Evolutionary conservation across 83 land plant genomes (phyloP), one percentile per base, ranked within the genome.

Genomic region (Isoetes engelmannii): DNA sequence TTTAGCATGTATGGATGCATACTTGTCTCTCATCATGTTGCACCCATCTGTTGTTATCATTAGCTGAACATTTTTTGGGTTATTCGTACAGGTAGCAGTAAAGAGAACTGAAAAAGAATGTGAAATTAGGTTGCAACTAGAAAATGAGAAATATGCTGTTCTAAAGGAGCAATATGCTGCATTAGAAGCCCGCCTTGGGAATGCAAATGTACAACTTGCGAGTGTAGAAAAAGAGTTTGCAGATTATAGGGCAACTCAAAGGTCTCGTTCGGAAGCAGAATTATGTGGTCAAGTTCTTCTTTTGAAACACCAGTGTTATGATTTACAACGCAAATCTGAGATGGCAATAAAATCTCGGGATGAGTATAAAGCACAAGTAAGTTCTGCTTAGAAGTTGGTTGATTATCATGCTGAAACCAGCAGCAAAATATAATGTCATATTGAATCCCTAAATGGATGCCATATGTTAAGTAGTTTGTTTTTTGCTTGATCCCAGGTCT

Each of bases 321-420:
- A 72, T 55, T 64, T 77, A 12, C 44, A 77, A 56, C 19, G 70
- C 48, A 72, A 69, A 45, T 43, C 19, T 46, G 80, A 72, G 28
- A 15, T 54, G 5, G 71, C 76, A 3, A 9, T 66, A 5, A n/a
- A 66, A 45, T 21, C 71, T 37, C 69, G 61, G 48, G 61, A 72
- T 60, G 71, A 77, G 17, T 77, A 77, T 45, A 77, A 72, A 62
- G 44, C 70, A 12, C 80, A 77, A 77, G 80, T 77, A 21, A 21
- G 8, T 63, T 20, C 12, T 63, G 9, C 18, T 63, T 42, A 63
- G 46, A 13, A 10, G 7, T 68, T 50, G 48, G 70, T 49, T 20
- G 45, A 18, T 28, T 28, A 58, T 57, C 62, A 55, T 7, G 7
- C n/a, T 69, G 67, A 69, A 12, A 4, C 13, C 12, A 18, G 44